These are phyloP conservation scores for Boletales sp. DNA, from an alignment of 768 basidiomycete genomes.

Conservation along the genomic window DNA sequence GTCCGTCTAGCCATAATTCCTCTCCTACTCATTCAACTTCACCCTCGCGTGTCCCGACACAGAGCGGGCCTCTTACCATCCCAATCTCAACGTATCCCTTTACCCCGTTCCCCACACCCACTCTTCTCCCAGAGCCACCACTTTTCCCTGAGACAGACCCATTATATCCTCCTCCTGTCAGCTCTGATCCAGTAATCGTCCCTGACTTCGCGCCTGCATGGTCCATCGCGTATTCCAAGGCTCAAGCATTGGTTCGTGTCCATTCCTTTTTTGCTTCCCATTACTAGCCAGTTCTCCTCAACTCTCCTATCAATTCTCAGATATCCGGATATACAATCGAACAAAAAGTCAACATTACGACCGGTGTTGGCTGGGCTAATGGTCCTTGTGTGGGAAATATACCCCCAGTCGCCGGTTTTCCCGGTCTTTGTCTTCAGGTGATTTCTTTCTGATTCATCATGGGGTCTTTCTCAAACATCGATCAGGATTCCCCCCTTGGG, in stretches of 20 bases:
- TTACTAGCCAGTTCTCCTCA: too few relatives aligned
- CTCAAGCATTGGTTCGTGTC: slow-evolving; percentile 46
- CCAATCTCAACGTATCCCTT: slow-evolving; percentile 46
- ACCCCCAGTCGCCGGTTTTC: slow-evolving; percentile 49
- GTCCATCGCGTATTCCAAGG: slow-evolving; percentile 56
- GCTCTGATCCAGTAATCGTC: slow-evolving; percentile 34
- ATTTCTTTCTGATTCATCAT: slow-evolving; percentile 2
- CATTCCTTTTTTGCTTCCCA: not conserved
- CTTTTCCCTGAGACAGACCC: slow-evolving; percentile 56
- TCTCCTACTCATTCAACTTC: slow-evolving; percentile 7
- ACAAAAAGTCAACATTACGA: slow-evolving; percentile 62
- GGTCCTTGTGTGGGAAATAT: slow-evolving; percentile 75
- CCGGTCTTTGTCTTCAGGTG: slow-evolving; percentile 71
- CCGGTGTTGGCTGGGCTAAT: slow-evolving; percentile 49
- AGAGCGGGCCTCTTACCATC: slow-evolving; percentile 26
- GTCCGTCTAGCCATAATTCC: slow-evolving; percentile 6
- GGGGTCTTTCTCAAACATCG: not conserved
- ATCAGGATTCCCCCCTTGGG: slow-evolving; percentile 72
- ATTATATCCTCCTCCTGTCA: slow-evolving; percentile 51
- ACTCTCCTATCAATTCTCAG: slow-evolving; percentile 23
- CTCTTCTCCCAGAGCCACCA: slow-evolving; percentile 48
- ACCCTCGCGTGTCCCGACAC: slow-evolving; percentile 8
- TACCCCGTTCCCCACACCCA: slow-evolving; percentile 59
- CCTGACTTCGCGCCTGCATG: slow-evolving; percentile 53
- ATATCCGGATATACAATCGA: slow-evolving; percentile 50